Evolutionary conservation across 2,329 filamentous ascomycete species (phyloP).

Genomic region (Penicillium griseofulvum): DNA sequence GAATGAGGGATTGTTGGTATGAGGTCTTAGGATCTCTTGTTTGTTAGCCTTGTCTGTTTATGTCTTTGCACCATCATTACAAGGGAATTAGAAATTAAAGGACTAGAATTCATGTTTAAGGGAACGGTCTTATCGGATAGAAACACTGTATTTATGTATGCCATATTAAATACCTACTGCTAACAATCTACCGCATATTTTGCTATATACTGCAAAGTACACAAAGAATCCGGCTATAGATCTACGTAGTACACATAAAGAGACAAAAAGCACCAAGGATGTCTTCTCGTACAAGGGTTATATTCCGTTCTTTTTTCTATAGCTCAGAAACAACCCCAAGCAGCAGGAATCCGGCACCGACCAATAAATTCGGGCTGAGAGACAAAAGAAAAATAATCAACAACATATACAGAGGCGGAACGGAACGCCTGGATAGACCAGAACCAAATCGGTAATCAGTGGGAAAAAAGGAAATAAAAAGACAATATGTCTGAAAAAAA

Average conservation of each 20-base stretch:
- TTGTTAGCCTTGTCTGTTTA: neutral
- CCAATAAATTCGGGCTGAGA: conserved; percentile 13
- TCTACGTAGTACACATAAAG: neutral
- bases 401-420: conserved; percentile 38
- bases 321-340: conserved; percentile 15
- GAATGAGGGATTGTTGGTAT: conserved; percentile 1
- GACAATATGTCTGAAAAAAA: conserved; percentile 12
- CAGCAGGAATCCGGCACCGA: conserved; percentile 17
- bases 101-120: neutral
- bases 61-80: neutral
- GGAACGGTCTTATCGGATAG: neutral
- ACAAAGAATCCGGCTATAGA: too few relatives aligned
- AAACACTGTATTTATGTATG: neutral
- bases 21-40: neutral
- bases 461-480: conserved; percentile 22
- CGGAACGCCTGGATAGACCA: conserved; percentile 31
- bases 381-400: conserved; percentile 24
- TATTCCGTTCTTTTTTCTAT: conserved; percentile 21
- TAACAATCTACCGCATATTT: neutral
- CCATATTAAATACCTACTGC: neutral
- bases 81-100: neutral
- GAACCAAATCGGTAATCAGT: conserved; percentile 18
- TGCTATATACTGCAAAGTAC: neutral
- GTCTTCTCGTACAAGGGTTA: conserved; percentile 15
- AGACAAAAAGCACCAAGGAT: conserved; percentile 1